Conservation (phyloP, 2,329 filamentous ascomycete species). For the Apiospora arundinis region DNA sequence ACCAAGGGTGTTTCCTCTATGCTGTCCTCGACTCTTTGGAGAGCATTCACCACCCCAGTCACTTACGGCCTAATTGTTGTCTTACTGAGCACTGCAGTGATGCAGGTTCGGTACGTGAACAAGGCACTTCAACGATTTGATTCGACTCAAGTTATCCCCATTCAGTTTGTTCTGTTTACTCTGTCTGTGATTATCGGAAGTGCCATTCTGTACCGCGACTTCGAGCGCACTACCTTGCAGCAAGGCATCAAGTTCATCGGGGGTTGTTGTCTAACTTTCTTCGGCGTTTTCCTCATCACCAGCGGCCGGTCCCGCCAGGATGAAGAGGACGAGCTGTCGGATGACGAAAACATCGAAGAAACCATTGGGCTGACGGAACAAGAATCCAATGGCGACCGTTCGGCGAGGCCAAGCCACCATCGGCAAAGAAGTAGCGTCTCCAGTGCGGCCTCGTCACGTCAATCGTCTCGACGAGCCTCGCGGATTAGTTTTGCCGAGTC, state of each 20-base stretch:
- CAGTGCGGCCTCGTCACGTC: slow-evolving; percentile 46
- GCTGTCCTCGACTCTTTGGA: slow-evolving; percentile 87
- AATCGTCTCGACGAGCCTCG: slow-evolving; percentile 54
- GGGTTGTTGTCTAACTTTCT: slow-evolving; percentile 90
- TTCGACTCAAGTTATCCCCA: slow-evolving; percentile 96
- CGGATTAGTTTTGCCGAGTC: slow-evolving; percentile 51
- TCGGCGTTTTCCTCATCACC: slow-evolving; percentile 97
- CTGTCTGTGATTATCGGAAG: slow-evolving; percentile 94
- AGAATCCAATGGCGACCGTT: slow-evolving; percentile 38
- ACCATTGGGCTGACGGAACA: slow-evolving; percentile 63
- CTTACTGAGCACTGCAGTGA: slow-evolving; percentile 82
- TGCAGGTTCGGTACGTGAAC: slow-evolving; percentile 98
- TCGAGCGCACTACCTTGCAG: slow-evolving; percentile 77
- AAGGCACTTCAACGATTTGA: slow-evolving; percentile 87
- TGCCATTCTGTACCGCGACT: slow-evolving; percentile 92
- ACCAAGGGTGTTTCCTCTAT: slow-evolving; percentile 97
- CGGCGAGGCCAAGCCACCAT: neutral
- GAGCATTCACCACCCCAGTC: slow-evolving; percentile 88
- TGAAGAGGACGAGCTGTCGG: slow-evolving; percentile 64
- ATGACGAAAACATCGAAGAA: slow-evolving; percentile 67
- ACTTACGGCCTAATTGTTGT: slow-evolving; percentile 86
- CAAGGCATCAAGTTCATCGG: slow-evolving; percentile 86
- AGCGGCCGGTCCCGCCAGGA: slow-evolving; percentile 72
- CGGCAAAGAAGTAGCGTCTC: slow-evolving; percentile 25
- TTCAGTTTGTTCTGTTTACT: slow-evolving; percentile 97